Conservation (phyloP, 176 grass and related monocot species). For the Cenchrus americanus region DNA sequence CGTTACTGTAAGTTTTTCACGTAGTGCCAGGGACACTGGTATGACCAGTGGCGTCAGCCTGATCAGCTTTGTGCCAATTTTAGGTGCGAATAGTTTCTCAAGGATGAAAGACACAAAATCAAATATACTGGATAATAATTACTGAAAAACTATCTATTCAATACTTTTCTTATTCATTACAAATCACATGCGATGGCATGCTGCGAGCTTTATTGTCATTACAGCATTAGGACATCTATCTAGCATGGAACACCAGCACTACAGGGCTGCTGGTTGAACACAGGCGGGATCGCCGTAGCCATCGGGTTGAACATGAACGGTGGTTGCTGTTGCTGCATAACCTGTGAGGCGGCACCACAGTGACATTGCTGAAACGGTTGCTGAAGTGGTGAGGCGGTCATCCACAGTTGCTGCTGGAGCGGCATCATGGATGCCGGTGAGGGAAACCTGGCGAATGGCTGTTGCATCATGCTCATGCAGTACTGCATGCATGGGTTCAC, state of each 20-base stretch:
- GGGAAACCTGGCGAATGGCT: not conserved
- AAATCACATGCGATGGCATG: constrained; percentile 1
- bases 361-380: not conserved
- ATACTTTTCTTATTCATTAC: not conserved
- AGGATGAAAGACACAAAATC: no score
- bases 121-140: no score
- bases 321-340: not conserved
- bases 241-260: not conserved
- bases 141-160: not conserved
- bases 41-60: no score
- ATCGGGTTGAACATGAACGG: not conserved
- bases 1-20: no score
- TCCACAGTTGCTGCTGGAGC: not conserved
- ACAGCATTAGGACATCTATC: not conserved
- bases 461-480: not conserved
- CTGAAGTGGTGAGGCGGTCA: not conserved
- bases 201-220: not conserved
- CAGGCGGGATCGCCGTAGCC: not conserved
- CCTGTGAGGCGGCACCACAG: not conserved
- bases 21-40: no score
- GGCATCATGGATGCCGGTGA: not conserved
- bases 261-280: not conserved
- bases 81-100: no score
- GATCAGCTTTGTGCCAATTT: no score
- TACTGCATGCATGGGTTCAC: constrained; percentile 1